A percentile compares a stretch with the other conserved stretches of the same genome.
Conservation (phyloP, 2,329 filamentous ascomycete genomes). For the Helminthosporium solani region DNA sequence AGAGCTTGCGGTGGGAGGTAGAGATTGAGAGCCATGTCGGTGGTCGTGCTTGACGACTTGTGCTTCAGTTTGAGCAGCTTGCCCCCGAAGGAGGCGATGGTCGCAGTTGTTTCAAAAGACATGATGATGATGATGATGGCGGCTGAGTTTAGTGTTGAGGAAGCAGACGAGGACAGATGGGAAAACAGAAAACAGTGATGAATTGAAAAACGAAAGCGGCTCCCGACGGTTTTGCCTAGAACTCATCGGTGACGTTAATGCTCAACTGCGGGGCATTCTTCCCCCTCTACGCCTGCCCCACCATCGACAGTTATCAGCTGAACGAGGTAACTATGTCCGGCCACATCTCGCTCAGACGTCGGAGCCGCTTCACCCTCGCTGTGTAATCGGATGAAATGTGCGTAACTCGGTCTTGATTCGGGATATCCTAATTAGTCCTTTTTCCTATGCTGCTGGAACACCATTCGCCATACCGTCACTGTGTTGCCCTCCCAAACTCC, state of each 20-base stretch:
- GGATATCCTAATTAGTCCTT: slow-evolving; percentile 11
- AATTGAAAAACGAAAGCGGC: slow-evolving; percentile 10
- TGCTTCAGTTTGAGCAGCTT: slow-evolving; percentile 94
- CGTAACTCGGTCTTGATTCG: slow-evolving; percentile 39
- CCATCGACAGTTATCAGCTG: slow-evolving; percentile 15
- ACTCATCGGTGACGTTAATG: slow-evolving; percentile 34
- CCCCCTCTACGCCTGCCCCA: slow-evolving; percentile 33
- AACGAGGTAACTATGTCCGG: slow-evolving; percentile 26
- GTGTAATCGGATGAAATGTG: slow-evolving; percentile 13
- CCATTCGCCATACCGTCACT: slow-evolving; percentile 36
- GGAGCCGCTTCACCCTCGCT: slow-evolving; percentile 1
- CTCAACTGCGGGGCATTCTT: slow-evolving; percentile 32
- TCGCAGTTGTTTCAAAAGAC: slow-evolving; percentile 86
- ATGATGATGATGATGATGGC: slow-evolving; percentile 26
- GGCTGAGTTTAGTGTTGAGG: slow-evolving; percentile 9
- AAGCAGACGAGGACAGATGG: slow-evolving; percentile 11
- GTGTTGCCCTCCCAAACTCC: slow-evolving; percentile 35
- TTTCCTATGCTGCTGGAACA: slow-evolving; percentile 28
- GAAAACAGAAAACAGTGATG: slow-evolving; percentile 7
- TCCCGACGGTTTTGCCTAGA: slow-evolving; percentile 9
- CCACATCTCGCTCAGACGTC: slow-evolving; percentile 3
- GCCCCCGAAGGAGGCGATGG: slow-evolving; percentile 89
- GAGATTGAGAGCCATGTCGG: slow-evolving; percentile 89
- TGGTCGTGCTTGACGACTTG: slow-evolving; percentile 73
- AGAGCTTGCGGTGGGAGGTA: slow-evolving; percentile 78